A percentile compares a stretch with the other conserved stretches of the same genome.
Conservation (phyloP, 2,329 filamentous ascomycete species). For the Cryphonectria japonica region DNA sequence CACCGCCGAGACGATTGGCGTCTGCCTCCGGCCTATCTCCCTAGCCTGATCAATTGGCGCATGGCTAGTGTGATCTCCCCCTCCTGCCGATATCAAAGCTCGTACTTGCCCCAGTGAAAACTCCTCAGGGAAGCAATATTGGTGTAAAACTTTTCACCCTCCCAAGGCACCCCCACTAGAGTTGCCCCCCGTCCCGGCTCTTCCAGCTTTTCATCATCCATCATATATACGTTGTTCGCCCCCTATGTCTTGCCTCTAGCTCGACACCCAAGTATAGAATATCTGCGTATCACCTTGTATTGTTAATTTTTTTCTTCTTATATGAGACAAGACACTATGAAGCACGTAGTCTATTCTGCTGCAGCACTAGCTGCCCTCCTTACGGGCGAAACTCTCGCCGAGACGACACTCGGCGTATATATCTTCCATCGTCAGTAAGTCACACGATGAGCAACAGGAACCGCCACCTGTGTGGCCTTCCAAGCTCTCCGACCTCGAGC, state of each 20-base stretch:
- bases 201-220: neutral
- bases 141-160: neutral
- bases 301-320: neutral
- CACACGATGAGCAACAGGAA: constrained; percentile 24
- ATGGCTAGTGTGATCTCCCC: neutral
- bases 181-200: neutral
- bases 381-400: constrained; percentile 43
- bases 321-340: constrained; percentile 33
- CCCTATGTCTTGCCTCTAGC: neutral
- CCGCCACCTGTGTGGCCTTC: neutral
- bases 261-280: neutral
- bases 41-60: neutral
- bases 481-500: neutral
- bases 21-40: neutral
- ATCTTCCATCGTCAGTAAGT: constrained; percentile 77
- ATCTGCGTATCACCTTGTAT: neutral
- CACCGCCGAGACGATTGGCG: neutral
- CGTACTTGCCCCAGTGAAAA: neutral
- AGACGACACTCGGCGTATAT: constrained; percentile 80
- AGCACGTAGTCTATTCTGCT: constrained; percentile 36
- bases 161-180: neutral
- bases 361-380: constrained; percentile 46
- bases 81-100: neutral
- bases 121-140: neutral
- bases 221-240: neutral